Percentiles rank a stretch among this genome's conserved stretches.
These are phyloP conservation scores for Leccinum imitatum DNA, from an alignment of 768 basidiomycete genomes.

Conservation along the genomic window DNA sequence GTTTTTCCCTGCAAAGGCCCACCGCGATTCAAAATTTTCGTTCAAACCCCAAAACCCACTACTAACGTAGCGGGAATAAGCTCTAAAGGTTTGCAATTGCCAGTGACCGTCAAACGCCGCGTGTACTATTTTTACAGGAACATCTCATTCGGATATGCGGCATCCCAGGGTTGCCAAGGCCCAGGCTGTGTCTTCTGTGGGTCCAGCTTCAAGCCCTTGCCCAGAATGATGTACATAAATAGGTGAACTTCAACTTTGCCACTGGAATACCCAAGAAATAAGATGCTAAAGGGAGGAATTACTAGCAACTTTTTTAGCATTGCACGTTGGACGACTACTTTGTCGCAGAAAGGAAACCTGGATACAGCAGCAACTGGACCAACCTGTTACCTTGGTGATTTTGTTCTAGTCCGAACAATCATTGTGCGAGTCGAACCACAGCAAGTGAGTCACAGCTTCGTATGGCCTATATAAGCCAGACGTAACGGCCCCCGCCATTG, in stretches of 20 bases:
- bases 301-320: no score
- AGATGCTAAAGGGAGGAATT: no score
- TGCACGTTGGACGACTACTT: not conserved
- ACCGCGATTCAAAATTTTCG: no score
- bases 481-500: not conserved
- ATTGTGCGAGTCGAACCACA: constrained; percentile 1
- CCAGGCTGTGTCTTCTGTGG: not conserved
- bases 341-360: not conserved
- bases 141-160: not conserved
- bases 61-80: no score
- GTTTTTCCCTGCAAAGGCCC: no score
- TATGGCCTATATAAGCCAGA: constrained; percentile 13
- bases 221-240: not conserved
- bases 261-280: not conserved
- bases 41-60: no score
- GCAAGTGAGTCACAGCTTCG: constrained; percentile 6
- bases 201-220: not conserved
- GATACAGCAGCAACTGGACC: not conserved
- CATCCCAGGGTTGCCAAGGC: not conserved
- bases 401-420: not conserved
- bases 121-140: not conserved
- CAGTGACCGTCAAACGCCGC: not conserved
- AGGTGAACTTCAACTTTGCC: not conserved
- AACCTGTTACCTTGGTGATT: not conserved
- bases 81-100: not conserved